These are phyloP conservation scores for Naganishia kalamii DNA, from an alignment of 768 basidiomycete genomes.

Conservation along the genomic window DNA sequence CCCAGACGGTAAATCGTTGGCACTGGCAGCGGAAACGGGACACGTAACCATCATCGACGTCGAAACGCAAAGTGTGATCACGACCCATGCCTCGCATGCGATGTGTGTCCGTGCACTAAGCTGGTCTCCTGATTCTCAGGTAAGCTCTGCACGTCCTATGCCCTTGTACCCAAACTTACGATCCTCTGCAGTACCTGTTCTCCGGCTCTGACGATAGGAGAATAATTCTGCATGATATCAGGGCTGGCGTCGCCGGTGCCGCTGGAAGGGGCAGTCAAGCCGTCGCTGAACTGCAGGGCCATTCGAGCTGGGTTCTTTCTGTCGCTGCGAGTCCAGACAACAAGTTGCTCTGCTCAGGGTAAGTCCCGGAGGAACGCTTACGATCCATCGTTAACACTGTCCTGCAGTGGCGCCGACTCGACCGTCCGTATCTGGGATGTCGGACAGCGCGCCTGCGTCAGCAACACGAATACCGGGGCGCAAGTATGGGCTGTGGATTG, in stretches of 20 bases:
- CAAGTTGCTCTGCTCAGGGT: constrained; percentile 33
- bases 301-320: constrained; percentile 85
- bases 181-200: constrained; percentile 59
- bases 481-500: constrained; percentile 44
- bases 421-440: constrained; percentile 44
- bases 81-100: constrained; percentile 78
- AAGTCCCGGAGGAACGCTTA: constrained; percentile 49
- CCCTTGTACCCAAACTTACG: background rate
- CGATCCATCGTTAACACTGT: background rate
- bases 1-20: constrained; percentile 76
- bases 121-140: constrained; percentile 85
- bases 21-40: constrained; percentile 77
- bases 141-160: constrained; percentile 42
- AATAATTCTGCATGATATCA: constrained; percentile 82
- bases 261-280: constrained; percentile 63
- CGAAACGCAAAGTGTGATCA: constrained; percentile 59
- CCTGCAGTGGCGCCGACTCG: constrained; percentile 41
- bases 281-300: constrained; percentile 78
- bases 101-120: constrained; percentile 79
- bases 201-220: constrained; percentile 91
- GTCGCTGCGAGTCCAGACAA: constrained; percentile 22
- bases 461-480: constrained; percentile 29
- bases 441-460: constrained; percentile 40
- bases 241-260: constrained; percentile 50
- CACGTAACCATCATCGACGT: constrained; percentile 80